Conservation (phyloP, 768 basidiomycete genomes). For the Lentinula guzmanii region DNA sequence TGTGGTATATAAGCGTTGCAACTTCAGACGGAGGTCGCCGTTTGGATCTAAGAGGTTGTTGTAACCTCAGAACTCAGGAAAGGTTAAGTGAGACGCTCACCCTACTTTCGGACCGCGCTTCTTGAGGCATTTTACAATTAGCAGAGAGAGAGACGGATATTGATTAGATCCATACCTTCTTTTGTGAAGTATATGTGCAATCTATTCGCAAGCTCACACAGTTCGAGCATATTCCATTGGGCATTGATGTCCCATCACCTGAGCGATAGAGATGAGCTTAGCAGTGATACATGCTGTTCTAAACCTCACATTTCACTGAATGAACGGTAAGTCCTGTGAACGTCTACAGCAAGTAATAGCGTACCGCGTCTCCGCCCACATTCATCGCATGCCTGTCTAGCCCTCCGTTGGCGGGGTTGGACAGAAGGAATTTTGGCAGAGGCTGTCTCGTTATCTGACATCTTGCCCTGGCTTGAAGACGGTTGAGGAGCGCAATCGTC, state of each 20-base stretch:
- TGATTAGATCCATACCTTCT: not conserved
- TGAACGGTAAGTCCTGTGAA: not conserved
- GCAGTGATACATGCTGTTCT: not conserved
- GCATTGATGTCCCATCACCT: not conserved
- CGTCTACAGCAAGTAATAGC: not conserved
- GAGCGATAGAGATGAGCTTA: not conserved
- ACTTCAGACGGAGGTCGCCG: not conserved
- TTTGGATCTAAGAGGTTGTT: not conserved
- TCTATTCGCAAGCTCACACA: not conserved
- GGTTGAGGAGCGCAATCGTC: not conserved
- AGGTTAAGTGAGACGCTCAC: not conserved
- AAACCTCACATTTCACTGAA: not conserved
- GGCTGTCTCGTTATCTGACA: not conserved
- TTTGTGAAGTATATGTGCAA: not conserved
- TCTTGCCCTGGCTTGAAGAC: not conserved
- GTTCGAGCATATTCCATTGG: not conserved
- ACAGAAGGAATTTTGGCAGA: not conserved
- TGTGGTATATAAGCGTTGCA: not conserved
- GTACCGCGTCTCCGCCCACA: not conserved
- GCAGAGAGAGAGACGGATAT: too few species aligned
- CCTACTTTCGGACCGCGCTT: conserved; percentile 2
- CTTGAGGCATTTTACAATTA: not conserved
- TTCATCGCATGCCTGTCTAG: not conserved
- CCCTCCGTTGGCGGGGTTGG: not conserved
- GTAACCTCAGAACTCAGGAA: not conserved